Evolutionary conservation across 306 rosid genomes (phyloP).

Genomic region (Trichosanthes truncata): DNA sequence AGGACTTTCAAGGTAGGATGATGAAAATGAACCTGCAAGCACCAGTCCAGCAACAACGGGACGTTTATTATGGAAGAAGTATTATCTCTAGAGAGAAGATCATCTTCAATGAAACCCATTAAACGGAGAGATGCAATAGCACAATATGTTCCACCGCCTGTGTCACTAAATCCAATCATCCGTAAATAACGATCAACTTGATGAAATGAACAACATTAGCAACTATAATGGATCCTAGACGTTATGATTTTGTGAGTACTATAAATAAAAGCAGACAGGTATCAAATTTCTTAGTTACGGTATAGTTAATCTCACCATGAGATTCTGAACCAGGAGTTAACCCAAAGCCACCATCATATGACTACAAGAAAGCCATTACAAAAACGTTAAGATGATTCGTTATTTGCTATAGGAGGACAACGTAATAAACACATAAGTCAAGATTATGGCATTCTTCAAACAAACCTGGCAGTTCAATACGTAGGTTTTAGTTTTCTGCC

Average conservation of each 20-base stretch:
- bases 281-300: background rate
- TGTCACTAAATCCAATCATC: constrained; percentile 43
- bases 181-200: constrained; percentile 22
- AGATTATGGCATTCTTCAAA: constrained; percentile 10
- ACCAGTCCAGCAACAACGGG: constrained; percentile 72
- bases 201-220: background rate
- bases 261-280: background rate
- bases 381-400: background rate
- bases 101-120: constrained; percentile 79
- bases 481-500: constrained; percentile 76
- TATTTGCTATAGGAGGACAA: background rate
- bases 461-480: constrained; percentile 80
- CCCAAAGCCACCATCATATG: constrained; percentile 98
- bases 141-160: constrained; percentile 95
- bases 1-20: background rate
- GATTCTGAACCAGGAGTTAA: constrained; percentile 90
- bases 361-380: constrained; percentile 35
- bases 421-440: background rate
- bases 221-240: background rate
- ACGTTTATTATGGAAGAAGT: constrained; percentile 46
- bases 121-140: constrained; percentile 78
- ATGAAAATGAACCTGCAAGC: constrained; percentile 55
- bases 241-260: background rate
- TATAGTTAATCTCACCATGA: constrained; percentile 59
- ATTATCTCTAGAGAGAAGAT: constrained; percentile 37